Evolutionary conservation across 495 filamentous ascomycete species (phyloP).

Genomic region (Cenococcum geophilum): DNA sequence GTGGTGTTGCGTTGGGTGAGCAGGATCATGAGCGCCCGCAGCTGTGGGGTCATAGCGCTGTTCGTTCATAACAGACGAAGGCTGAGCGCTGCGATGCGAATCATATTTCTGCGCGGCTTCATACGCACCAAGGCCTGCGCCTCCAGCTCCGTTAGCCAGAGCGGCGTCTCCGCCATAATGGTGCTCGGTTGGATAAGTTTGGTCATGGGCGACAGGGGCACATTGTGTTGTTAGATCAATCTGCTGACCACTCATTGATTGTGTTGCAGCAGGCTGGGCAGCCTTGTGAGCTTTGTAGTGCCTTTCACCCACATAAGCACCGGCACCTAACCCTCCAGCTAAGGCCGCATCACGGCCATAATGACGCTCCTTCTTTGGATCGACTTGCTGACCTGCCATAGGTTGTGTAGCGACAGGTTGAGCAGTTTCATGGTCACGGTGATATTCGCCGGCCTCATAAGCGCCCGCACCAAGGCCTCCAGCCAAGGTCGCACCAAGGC

Average conservation of each 20-base stretch:
- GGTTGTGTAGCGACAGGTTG: no score
- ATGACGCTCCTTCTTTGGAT: no score
- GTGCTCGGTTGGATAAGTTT: constrained; percentile 12
- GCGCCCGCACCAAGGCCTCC: constrained; percentile 18
- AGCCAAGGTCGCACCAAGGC: constrained; percentile 15
- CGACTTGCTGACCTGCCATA: no score
- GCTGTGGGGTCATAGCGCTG: background rate
- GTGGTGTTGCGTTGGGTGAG: constrained; percentile 15
- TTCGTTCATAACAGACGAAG: background rate
- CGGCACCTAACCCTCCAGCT: constrained; percentile 12
- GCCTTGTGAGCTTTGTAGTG: no score
- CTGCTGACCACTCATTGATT: background rate
- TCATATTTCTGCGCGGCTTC: constrained; percentile 10
- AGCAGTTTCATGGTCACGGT: background rate
- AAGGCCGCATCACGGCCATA: constrained; percentile 28
- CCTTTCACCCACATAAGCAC: constrained; percentile 2
- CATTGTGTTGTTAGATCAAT: background rate
- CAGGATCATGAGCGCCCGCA: background rate
- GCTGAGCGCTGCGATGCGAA: constrained; percentile 3
- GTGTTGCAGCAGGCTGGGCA: no score
- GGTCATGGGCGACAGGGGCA: background rate
- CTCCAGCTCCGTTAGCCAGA: constrained; percentile 16
- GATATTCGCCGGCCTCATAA: constrained; percentile 2
- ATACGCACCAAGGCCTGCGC: constrained; percentile 21
- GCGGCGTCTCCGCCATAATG: constrained; percentile 32